These are phyloP conservation scores for Dryadomyces sulphureus DNA, from an alignment of 2,329 filamentous ascomycete species.

Conservation along the genomic window DNA sequence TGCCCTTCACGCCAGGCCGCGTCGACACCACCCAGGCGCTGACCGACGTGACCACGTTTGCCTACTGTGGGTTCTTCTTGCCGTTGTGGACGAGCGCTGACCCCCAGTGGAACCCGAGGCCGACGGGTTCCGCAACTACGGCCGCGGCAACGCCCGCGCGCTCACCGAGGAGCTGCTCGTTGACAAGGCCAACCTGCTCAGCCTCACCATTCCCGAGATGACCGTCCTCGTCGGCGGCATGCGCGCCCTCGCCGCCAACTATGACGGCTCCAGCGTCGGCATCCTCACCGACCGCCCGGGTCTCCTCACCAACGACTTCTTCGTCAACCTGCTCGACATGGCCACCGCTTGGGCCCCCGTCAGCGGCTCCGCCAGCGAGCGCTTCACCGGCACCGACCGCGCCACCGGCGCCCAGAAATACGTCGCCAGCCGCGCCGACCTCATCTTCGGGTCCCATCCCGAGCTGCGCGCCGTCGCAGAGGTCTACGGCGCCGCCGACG, in stretches of 20 bases:
- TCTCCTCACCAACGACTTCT: constrained; percentile 65
- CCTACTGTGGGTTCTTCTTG: background rate
- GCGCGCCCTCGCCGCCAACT: constrained; percentile 55
- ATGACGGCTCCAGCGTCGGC: constrained; percentile 50
- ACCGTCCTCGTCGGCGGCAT: constrained; percentile 59
- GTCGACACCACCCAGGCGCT: constrained; percentile 57
- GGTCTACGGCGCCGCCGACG: constrained; percentile 49
- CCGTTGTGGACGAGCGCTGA: background rate
- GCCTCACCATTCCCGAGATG: constrained; percentile 54
- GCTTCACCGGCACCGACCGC: constrained; percentile 49
- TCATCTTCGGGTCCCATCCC: constrained; percentile 57
- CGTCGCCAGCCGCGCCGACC: constrained; percentile 52
- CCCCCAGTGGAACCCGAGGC: constrained; percentile 42
- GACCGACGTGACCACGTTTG: constrained; percentile 50
- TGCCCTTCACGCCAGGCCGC: constrained; percentile 62
- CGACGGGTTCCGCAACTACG: constrained; percentile 72
- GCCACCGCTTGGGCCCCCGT: constrained; percentile 47
- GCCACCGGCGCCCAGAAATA: constrained; percentile 52
- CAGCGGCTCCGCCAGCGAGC: constrained; percentile 33
- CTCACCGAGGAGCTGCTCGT: constrained; percentile 55
- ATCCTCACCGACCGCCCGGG: constrained; percentile 56
- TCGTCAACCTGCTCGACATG: constrained; percentile 61
- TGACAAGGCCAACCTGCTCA: constrained; percentile 57
- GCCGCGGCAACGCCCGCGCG: constrained; percentile 43
- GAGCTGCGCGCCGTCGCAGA: constrained; percentile 59